Percentiles rank a stretch among this genome's conserved stretches.
phyloP scores from a whole-genome alignment of 2,329 filamentous ascomycete species.

The Epichloe coenophiala region DNA sequence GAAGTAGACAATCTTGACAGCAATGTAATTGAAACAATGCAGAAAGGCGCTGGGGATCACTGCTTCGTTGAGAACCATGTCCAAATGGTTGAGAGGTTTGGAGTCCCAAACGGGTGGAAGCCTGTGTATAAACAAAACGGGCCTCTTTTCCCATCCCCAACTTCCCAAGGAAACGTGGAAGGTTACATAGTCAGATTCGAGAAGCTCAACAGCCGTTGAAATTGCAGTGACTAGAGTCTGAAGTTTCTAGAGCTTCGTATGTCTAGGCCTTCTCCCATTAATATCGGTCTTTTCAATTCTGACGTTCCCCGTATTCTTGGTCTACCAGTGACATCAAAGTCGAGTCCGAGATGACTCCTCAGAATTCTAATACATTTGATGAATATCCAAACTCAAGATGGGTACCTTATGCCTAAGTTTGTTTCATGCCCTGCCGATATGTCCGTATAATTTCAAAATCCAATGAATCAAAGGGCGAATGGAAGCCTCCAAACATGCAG shows the following conservation, averaged over 20 bases:
- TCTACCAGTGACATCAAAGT: no score
- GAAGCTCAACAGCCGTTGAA: not conserved
- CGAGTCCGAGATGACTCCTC: no score
- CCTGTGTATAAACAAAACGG: not conserved
- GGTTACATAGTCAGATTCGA: not conserved
- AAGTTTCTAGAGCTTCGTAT: no score
- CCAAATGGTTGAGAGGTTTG: not conserved
- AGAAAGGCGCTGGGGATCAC: not conserved
- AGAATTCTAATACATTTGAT: no score
- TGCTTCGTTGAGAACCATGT: not conserved
- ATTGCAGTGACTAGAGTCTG: not conserved
- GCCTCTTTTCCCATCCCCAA: not conserved
- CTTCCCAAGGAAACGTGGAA: not conserved
- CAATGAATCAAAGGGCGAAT: no score
- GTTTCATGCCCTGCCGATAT: no score
- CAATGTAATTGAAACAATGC: not conserved
- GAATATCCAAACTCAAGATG: no score
- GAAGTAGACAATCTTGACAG: not conserved
- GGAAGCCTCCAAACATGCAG: not conserved
- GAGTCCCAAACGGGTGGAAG: not conserved
- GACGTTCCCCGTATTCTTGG: no score
- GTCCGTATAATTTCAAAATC: no score
- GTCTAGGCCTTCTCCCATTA: no score
- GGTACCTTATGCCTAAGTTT: no score
- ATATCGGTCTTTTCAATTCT: no score